Evolutionary conservation across 1,284 basidiomycete genomes (phyloP).

Genomic region (Fomitopsis schrenkii): DNA sequence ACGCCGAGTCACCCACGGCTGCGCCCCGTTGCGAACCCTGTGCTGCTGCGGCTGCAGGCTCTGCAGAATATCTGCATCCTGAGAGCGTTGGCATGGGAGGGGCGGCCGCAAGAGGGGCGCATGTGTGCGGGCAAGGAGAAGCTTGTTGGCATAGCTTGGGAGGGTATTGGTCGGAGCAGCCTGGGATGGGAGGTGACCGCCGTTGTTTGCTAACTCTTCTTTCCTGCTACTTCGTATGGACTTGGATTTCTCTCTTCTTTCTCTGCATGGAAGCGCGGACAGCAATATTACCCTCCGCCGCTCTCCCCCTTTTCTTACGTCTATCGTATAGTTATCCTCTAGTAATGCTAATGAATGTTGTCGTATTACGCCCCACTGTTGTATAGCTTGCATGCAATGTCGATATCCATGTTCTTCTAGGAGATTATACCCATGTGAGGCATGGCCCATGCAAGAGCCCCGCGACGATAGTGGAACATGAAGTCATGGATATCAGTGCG

Average conservation of each 20-base stretch:
- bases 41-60: slow-evolving; percentile 51
- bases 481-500: neutral
- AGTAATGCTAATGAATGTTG: neutral
- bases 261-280: neutral
- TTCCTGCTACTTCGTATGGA: slow-evolving; percentile 3
- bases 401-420: neutral
- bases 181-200: slow-evolving; percentile 34
- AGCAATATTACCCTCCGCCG: neutral
- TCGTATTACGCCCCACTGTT: neutral
- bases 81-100: slow-evolving; percentile 42
- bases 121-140: slow-evolving; percentile 53
- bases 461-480: neutral
- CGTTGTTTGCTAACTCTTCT: slow-evolving; percentile 2
- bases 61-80: slow-evolving; percentile 46
- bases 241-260: neutral
- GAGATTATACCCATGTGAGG: neutral
- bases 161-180: slow-evolving; percentile 50
- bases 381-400: slow-evolving; percentile 1
- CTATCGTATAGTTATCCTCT: neutral
- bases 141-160: slow-evolving; percentile 52
- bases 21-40: slow-evolving; percentile 56
- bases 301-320: neutral
- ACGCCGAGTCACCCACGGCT: slow-evolving; percentile 22
- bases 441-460: too few relatives aligned
- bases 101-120: slow-evolving; percentile 37